Conservation (phyloP, 2,329 filamentous ascomycete species). For the Aschersonia sp. region DNA sequence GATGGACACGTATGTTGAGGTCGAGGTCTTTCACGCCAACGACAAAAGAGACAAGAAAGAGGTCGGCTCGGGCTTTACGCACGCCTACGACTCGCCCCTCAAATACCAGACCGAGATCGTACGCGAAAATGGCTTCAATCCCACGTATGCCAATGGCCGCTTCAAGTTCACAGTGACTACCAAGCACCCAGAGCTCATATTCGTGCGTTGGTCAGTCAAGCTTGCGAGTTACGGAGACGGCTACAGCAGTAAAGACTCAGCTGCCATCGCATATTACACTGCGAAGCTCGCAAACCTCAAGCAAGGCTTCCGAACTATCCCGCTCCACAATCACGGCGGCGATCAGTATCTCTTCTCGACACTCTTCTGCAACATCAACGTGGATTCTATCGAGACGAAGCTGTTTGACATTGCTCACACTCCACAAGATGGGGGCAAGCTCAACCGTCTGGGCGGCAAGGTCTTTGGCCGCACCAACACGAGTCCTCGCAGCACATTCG, state of each 20-base stretch:
- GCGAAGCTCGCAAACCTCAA: constrained; percentile 83
- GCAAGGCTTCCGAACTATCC: constrained; percentile 84
- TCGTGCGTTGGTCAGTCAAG: constrained; percentile 86
- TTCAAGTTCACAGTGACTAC: constrained; percentile 76
- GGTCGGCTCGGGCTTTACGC: constrained; percentile 40
- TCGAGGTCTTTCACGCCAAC: constrained; percentile 88
- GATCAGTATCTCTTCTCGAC: constrained; percentile 93
- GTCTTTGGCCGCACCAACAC: constrained; percentile 41
- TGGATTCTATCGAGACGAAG: constrained; percentile 40
- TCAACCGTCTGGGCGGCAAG: constrained; percentile 41
- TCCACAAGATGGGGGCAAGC: constrained; percentile 29
- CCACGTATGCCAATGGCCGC: constrained; percentile 59
- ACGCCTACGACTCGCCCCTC: constrained; percentile 44
- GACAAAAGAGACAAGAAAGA: constrained; percentile 84
- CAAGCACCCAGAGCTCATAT: constrained; percentile 88
- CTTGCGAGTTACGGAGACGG: constrained; percentile 66
- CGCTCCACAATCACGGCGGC: constrained; percentile 74
- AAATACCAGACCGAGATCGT: constrained; percentile 70
- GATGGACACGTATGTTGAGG: constrained; percentile 87
- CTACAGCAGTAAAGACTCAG: constrained; percentile 40
- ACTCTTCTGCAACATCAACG: constrained; percentile 78
- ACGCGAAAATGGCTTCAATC: constrained; percentile 85
- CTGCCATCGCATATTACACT: constrained; percentile 74
- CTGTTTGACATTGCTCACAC: constrained; percentile 35
- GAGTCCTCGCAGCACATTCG: constrained; percentile 38